Evolutionary conservation across 768 basidiomycete species (phyloP), one percentile per base, ranked within the genome.

Genomic region (Tricholomella constricta): DNA sequence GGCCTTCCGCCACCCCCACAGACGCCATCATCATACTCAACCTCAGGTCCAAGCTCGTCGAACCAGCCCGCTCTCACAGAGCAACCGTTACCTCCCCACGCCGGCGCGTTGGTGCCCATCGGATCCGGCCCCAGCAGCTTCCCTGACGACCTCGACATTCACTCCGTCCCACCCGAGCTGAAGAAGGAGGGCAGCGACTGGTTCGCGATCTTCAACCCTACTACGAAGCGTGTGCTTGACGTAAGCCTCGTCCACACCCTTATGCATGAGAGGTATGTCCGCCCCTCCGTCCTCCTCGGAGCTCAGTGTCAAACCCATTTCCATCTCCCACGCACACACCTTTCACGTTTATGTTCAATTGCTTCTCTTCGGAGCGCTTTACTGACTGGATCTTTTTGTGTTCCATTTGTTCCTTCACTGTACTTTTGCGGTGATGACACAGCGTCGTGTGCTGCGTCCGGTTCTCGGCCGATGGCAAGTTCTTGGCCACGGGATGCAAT

Each of bases 401-500:
- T n/a, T 48, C 29, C 31, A 23, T 19, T 26, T n/a, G 19, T 40
- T 46, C 27, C 37, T 44, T n/a, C 29, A 25, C 11, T 37, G 12
- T 25, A 9, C 29, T 48, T 43, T 55, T 34, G 4, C 10, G 45
- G 55, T 36, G 35, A 34, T 36, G 35, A n/a, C 40, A 10, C 48
- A 80, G 80, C 60, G 78, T 80, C 8, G 80, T 81, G 2, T 98
- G 96, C 69, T 98, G 94, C 66, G 94, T 98, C 7, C 83, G 89
- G 50, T 97, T 98, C 71, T 96, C 94, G 12, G 84, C 88, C 19
- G 94, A 98, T 65, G 96, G 96, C 15, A 92, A 90, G 68, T 91
- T 78, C 62, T 80, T 98, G 38, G 96, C 95, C 25, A 97, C 95
- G 10, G 96, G 95, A 11, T 98, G 95, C 72, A 98, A 98, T 72